A percentile compares a stretch with the other conserved stretches of the same genome.
Conservation (phyloP, 257 asterid species). For the Solanum clarkiae region DNA sequence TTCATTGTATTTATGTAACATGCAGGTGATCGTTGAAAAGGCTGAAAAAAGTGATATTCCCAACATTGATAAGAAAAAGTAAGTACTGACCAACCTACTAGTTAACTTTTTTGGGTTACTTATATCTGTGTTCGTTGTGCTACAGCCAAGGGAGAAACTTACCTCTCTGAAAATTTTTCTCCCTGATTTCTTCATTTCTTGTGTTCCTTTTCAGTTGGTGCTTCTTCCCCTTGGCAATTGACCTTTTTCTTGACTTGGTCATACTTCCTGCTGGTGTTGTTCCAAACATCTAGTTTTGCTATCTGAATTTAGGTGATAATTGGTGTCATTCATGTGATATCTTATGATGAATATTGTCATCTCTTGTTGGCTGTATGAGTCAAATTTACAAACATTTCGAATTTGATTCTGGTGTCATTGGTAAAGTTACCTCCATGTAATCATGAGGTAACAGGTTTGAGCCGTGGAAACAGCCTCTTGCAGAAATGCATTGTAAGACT, state of each 20-base stretch:
- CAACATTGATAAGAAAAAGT: slow-evolving; percentile 65
- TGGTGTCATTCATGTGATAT: neutral
- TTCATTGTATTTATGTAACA: neutral
- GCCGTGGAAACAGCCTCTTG: no score
- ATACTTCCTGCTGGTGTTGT: neutral
- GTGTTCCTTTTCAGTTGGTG: neutral
- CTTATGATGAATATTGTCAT: neutral
- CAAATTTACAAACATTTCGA: neutral
- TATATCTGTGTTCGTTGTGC: neutral
- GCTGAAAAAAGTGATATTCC: slow-evolving; percentile 65
- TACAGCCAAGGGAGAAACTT: neutral
- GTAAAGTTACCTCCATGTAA: no score
- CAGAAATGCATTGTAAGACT: no score
- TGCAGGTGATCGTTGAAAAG: slow-evolving; percentile 61
- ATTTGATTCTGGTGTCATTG: neutral
- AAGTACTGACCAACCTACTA: neutral
- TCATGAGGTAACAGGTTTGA: no score
- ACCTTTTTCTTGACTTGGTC: neutral
- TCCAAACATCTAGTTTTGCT: neutral
- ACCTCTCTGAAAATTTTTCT: neutral
- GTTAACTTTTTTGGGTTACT: neutral
- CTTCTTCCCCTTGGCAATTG: neutral
- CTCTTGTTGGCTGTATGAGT: neutral
- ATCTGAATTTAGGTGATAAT: neutral
- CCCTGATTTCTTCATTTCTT: neutral